Evolutionary conservation across 192 early-diverging fungal genomes (phyloP).

Genomic region (Coemansia sp.): DNA sequence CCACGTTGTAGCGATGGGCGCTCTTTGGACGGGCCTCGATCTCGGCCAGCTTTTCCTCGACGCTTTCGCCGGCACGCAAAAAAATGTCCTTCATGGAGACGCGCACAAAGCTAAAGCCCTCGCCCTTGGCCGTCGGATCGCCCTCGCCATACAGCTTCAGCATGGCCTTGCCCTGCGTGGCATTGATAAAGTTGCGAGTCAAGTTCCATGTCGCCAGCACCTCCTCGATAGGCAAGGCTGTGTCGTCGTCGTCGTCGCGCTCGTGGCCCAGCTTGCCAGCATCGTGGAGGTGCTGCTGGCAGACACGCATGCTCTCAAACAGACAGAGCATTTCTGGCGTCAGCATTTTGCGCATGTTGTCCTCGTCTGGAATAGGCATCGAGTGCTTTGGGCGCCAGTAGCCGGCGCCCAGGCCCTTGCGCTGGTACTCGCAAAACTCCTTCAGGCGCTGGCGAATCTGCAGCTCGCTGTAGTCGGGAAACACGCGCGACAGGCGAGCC

Average conservation of each 20-base stretch:
- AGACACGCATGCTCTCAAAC: slow-evolving; percentile 88
- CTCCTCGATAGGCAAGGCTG: slow-evolving; percentile 80
- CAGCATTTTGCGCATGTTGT: slow-evolving; percentile 84
- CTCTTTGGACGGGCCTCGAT: slow-evolving; percentile 77
- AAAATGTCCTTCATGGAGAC: slow-evolving; percentile 98
- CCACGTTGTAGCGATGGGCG: slow-evolving; percentile 78
- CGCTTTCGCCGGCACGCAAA: slow-evolving; percentile 76
- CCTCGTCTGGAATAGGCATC: slow-evolving; percentile 72
- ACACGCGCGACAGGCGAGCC: slow-evolving; percentile 71
- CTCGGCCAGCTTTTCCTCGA: slow-evolving; percentile 78
- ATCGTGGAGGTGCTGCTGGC: slow-evolving; percentile 86
- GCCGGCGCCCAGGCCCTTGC: slow-evolving; percentile 78
- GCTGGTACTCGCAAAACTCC: slow-evolving; percentile 93
- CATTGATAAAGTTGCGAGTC: slow-evolving; percentile 93
- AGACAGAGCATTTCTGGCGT: slow-evolving; percentile 95
- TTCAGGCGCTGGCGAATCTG: slow-evolving; percentile 89
- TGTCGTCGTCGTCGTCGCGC: slow-evolving; percentile 62
- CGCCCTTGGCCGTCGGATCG: slow-evolving; percentile 91
- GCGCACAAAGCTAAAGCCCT: slow-evolving; percentile 97
- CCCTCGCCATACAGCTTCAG: slow-evolving; percentile 92
- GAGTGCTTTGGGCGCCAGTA: slow-evolving; percentile 85
- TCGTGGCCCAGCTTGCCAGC: slow-evolving; percentile 74
- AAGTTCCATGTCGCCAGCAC: slow-evolving; percentile 92
- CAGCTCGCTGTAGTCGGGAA: slow-evolving; percentile 80
- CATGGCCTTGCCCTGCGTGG: slow-evolving; percentile 91